phyloP scores from a whole-genome alignment of 2,329 filamentous ascomycete species.

The Ramularia collo-cygni region DNA sequence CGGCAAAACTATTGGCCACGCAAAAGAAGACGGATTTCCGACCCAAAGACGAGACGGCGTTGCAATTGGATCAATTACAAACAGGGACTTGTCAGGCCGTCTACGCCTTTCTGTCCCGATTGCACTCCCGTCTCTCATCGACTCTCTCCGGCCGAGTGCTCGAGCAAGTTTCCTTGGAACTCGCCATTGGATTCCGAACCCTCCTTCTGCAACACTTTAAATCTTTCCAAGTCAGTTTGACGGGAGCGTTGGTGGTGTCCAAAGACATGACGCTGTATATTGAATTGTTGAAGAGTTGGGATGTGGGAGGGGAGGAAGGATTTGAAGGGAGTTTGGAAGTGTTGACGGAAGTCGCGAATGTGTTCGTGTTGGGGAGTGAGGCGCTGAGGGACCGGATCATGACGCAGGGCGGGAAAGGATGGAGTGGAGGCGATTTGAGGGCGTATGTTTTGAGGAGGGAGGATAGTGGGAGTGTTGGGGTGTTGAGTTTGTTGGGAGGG shows the following conservation, averaged over 20 bases:
- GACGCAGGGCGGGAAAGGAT: slow-evolving; percentile 38
- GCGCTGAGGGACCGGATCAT: slow-evolving; percentile 46
- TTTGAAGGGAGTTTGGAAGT: slow-evolving; percentile 62
- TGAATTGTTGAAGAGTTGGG: slow-evolving; percentile 76
- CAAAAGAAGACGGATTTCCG: slow-evolving; percentile 89
- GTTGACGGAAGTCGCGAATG: slow-evolving; percentile 83
- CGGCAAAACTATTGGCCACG: slow-evolving; percentile 59
- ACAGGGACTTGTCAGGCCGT: slow-evolving; percentile 79
- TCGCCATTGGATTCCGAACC: slow-evolving; percentile 69
- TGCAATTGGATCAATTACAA: slow-evolving; percentile 65
- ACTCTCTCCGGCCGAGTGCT: slow-evolving; percentile 80
- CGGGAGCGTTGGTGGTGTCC: slow-evolving; percentile 87
- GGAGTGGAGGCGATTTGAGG: slow-evolving; percentile 66
- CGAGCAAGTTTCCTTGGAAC: slow-evolving; percentile 72
- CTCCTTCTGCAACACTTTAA: slow-evolving; percentile 90
- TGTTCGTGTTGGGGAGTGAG: slow-evolving; percentile 80
- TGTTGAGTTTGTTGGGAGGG: slow-evolving; percentile 64
- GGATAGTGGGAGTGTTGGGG: slow-evolving; percentile 70
- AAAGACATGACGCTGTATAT: slow-evolving; percentile 95
- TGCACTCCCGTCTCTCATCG: slow-evolving; percentile 55
- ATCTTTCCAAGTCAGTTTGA: slow-evolving; percentile 85
- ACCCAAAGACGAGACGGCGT: slow-evolving; percentile 68
- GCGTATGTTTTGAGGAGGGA: slow-evolving; percentile 80
- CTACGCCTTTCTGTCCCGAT: slow-evolving; percentile 66
- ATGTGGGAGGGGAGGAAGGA: slow-evolving; percentile 48